Evolutionary conservation across 2,329 filamentous ascomycete genomes (phyloP), one percentile per base, ranked within the genome.

Genomic region (Fusarium sp.): DNA sequence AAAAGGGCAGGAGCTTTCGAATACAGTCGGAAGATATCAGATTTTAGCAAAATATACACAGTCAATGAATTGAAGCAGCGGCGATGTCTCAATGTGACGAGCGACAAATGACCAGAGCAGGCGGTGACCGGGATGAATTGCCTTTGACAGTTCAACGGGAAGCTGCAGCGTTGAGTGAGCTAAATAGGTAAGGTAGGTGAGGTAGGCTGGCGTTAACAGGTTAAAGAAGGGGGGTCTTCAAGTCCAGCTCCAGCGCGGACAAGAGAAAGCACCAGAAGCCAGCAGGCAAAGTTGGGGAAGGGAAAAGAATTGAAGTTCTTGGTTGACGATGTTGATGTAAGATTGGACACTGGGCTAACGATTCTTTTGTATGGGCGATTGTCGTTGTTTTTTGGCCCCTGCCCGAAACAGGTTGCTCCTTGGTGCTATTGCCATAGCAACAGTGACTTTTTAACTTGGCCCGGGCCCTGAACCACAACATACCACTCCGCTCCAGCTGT

Each of bases 381-480:
- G 30, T 46, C 40, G 66, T 69, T 69, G 66, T 69, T 69, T 68
- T 69, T 44, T 40, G 67, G 67, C 58, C 70, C 71, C 74, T 64
- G 67, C 75, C 72, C 75, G 75, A 75, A 78, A 78, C 75, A 78
- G 74, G 64, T 64, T 53, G 56, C 62, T 62, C 40, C 63, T 52
- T 35, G 35, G 40, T 50, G 50, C 30, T 30, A 67, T 77, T 71
- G 69, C 58, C 68, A 77, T 75, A 68, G 72, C 72, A 74, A 75
- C 64, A 57, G 59, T 28, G 49, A 58, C 38, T 38, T 38, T 59
- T 44, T 37, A 30, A 28, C 50, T 32, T 62, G 40, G 32, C 50
- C 59, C 8, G 11, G 38, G 49, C 35, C 42, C 40, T 43, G 37
- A 40, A 60, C 54, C 65, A 67, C 33, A 67, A 61, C 63, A 67